Conservation (phyloP, 257 asterid species). For the Capsicum chinense region DNA sequence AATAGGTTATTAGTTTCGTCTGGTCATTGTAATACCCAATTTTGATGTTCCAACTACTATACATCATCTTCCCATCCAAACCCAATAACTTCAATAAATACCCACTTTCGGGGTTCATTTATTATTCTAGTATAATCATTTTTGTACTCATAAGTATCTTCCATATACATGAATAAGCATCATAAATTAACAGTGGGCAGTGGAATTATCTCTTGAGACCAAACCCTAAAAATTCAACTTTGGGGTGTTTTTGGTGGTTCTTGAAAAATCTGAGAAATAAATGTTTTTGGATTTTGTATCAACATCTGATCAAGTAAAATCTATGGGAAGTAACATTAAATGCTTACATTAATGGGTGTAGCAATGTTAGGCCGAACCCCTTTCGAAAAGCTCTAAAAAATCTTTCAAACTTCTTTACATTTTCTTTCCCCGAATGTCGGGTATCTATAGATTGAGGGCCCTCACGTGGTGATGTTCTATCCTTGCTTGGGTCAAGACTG, state of each 20-base stretch:
- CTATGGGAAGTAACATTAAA: not conserved
- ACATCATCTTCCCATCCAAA: not conserved
- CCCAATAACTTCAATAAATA: not conserved
- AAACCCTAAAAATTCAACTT: not conserved
- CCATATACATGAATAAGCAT: not conserved
- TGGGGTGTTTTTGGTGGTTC: not conserved
- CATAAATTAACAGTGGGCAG: not conserved
- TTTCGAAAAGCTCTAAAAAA: not conserved
- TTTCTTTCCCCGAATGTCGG: too few species aligned
- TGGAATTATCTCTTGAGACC: not conserved
- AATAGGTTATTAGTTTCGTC: not conserved
- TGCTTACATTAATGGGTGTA: not conserved
- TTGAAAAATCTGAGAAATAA: not conserved
- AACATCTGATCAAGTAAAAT: not conserved
- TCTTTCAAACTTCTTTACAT: too few species aligned
- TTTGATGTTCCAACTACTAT: not conserved
- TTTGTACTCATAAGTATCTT: not conserved
- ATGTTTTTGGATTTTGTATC: not conserved
- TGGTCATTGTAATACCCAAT: not conserved
- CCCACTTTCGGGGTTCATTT: not conserved
- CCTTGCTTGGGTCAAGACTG: too few species aligned
- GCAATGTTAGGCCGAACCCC: not conserved
- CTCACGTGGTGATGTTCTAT: too few species aligned
- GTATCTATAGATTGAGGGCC: too few species aligned
- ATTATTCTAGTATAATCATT: not conserved